A percentile compares a stretch with the other conserved stretches of the same genome.
phyloP scores from a whole-genome alignment of 1,284 basidiomycete species.

The Golubevia pallescens region DNA sequence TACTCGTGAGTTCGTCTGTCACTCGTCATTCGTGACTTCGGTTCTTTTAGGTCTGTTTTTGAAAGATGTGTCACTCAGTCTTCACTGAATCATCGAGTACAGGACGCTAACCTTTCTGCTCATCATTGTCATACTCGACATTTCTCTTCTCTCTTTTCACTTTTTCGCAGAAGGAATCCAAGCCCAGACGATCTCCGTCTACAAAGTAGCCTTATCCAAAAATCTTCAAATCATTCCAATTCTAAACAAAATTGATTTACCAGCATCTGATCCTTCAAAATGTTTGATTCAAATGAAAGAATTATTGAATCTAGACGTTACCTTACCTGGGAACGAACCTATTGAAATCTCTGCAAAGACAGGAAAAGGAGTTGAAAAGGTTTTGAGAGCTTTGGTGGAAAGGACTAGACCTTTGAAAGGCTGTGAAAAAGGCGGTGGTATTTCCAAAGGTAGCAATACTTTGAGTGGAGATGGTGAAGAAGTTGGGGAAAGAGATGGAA shows the following conservation, averaged over 20 bases:
- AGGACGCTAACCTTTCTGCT: too few species aligned
- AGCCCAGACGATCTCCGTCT: conserved; percentile 95
- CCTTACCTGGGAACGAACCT: conserved; percentile 23
- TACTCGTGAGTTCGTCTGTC: conserved; percentile 73
- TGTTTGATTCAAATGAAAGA: conserved; percentile 42
- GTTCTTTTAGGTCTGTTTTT: too few species aligned
- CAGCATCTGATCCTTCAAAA: conserved; percentile 41
- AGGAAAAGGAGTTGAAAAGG: conserved; percentile 77
- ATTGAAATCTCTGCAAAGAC: conserved; percentile 80
- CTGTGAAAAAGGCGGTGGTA: not conserved
- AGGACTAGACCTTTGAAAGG: conserved; percentile 68
- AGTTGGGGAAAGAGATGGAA: conserved; percentile 28
- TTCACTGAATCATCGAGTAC: too few species aligned
- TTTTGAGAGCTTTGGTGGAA: conserved; percentile 81
- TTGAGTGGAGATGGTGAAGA: conserved; percentile 29
- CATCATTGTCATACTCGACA: not conserved
- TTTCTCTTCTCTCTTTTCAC: too few species aligned
- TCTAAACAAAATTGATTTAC: conserved; percentile 73
- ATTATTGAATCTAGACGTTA: conserved; percentile 49
- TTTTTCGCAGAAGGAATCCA: conserved; percentile 78
- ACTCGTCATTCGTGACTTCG: too few species aligned
- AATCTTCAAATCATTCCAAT: conserved; percentile 87
- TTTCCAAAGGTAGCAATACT: not conserved
- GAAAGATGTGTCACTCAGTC: too few species aligned
- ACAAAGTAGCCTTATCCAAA: conserved; percentile 82